These are phyloP conservation scores for Cardamine chenopodiifolia DNA, from an alignment of 345 rosid genomes.

Conservation along the genomic window DNA sequence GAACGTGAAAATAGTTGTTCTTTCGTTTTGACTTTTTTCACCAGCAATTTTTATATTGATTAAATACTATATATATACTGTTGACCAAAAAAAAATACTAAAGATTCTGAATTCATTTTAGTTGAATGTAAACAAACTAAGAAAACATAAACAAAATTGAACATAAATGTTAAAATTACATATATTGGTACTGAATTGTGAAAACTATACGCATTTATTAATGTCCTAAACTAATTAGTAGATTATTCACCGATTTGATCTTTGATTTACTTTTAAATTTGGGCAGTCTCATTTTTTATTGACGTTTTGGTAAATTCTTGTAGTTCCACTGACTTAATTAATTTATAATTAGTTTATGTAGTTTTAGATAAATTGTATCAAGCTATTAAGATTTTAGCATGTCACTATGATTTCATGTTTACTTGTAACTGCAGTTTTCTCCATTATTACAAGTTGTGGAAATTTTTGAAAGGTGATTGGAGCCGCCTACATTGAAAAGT, in stretches of 20 bases:
- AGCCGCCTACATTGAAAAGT: slow-evolving; percentile 39
- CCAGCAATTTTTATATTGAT: neutral
- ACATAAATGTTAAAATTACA: too few species aligned
- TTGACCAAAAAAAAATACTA: neutral
- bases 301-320: neutral
- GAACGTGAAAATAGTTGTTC: neutral
- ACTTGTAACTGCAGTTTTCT: neutral
- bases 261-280: neutral
- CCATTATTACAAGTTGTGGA: slow-evolving; percentile 13
- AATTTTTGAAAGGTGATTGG: slow-evolving; percentile 9
- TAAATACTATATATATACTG: too few species aligned
- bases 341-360: neutral
- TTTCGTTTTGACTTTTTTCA: too few species aligned
- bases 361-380: neutral
- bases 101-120: too few species aligned
- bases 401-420: neutral
- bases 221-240: too few species aligned
- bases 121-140: neutral
- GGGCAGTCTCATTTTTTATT: neutral
- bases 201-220: too few species aligned
- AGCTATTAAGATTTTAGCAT: neutral
- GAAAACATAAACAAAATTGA: too few species aligned
- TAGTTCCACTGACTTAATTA: neutral
- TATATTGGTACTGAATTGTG: neutral
- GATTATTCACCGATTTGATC: too few species aligned